Conservation (phyloP, 148 eudicot genomes). For the Gaultheria prostrata region DNA sequence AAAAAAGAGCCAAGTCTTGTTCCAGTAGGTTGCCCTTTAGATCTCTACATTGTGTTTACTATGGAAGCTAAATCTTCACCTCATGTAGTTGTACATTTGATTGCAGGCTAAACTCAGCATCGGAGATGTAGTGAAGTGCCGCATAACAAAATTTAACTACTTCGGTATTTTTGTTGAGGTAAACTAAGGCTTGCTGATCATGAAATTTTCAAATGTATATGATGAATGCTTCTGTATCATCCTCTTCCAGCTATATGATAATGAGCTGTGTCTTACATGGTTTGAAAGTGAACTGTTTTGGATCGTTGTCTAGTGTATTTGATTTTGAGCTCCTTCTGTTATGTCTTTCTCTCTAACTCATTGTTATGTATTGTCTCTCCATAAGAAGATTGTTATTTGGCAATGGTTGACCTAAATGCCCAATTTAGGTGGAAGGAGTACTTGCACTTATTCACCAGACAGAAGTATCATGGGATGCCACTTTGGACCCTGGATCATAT, state of each 20-base stretch:
- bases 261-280: background rate
- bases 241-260: background rate
- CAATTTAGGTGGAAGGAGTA: slow-evolving; percentile 87
- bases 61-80: slow-evolving; percentile 7
- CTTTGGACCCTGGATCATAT: slow-evolving; percentile 68
- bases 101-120: slow-evolving; percentile 71
- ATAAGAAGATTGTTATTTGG: background rate
- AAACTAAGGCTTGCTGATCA: slow-evolving; percentile 12
- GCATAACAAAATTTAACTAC: slow-evolving; percentile 80
- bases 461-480: slow-evolving; percentile 93
- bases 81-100: background rate
- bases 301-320: background rate
- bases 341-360: background rate
- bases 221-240: background rate
- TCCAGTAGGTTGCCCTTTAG: background rate
- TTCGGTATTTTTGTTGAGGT: slow-evolving; percentile 96
- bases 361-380: slow-evolving; percentile 1
- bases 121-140: slow-evolving; percentile 87
- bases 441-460: slow-evolving; percentile 87
- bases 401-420: slow-evolving; percentile 8
- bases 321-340: background rate
- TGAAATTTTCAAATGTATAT: background rate
- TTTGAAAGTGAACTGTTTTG: background rate
- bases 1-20: background rate
- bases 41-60: background rate